These are phyloP conservation scores for Malus hybrid DNA, from an alignment of 331 rosid species.

Conservation along the genomic window DNA sequence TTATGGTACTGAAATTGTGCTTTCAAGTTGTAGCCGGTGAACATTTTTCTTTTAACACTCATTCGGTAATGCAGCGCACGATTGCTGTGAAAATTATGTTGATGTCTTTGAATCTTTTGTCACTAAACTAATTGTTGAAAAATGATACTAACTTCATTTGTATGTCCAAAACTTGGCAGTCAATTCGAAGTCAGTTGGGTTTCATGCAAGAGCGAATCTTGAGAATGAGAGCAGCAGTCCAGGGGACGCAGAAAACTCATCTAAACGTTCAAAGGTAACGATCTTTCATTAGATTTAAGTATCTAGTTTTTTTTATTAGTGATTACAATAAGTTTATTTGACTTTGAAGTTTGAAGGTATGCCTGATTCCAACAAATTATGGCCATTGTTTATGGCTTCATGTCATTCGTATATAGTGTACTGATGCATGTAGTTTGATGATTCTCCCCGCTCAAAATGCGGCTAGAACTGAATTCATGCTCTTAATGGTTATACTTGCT, in stretches of 20 bases:
- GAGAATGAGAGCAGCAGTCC: conserved; percentile 24
- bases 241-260: conserved; percentile 17
- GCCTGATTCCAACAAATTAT: neutral
- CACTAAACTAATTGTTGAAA: neutral
- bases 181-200: conserved; percentile 22
- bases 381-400: neutral
- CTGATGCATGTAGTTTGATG: too few relatives aligned
- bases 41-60: neutral
- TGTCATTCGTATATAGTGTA: too few relatives aligned
- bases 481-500: neutral
- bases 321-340: neutral
- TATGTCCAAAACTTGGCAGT: conserved; percentile 14
- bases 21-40: neutral
- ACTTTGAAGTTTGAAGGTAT: neutral
- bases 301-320: neutral
- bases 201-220: conserved; percentile 28
- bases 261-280: conserved; percentile 28
- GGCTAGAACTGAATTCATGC: neutral
- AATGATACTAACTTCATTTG: neutral
- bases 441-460: neutral
- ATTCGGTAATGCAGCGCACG: neutral
- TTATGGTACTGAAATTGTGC: neutral
- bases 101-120: neutral
- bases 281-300: neutral
- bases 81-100: neutral